These are phyloP conservation scores for Albizia julibrissin DNA, from an alignment of 306 rosid species.

Conservation along the genomic window DNA sequence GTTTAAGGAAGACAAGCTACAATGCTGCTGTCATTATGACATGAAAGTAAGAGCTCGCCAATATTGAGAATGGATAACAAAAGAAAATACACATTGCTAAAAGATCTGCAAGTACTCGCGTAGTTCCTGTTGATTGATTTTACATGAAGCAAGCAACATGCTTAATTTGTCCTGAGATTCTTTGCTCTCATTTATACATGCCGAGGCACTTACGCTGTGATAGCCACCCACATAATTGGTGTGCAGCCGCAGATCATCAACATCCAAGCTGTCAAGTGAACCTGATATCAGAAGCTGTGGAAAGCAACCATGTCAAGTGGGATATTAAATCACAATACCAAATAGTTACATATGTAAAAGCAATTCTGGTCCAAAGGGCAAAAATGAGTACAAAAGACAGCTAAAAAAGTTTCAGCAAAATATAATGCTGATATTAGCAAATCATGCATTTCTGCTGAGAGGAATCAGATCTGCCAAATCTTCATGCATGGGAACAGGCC, in stretches of 20 bases:
- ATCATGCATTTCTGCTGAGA: conserved; percentile 1
- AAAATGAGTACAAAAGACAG: background rate
- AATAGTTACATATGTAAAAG: background rate
- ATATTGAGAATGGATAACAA: conserved; percentile 24
- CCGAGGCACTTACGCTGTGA: conserved; percentile 60
- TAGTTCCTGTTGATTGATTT: background rate
- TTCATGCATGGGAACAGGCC: background rate
- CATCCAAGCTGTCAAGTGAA: conserved; percentile 95
- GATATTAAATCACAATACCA: conserved; percentile 20
- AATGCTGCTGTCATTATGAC: conserved; percentile 13
- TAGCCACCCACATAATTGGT: conserved; percentile 92
- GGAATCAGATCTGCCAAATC: background rate
- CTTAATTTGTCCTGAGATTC: background rate
- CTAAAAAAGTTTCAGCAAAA: conserved; percentile 15
- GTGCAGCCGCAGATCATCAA: conserved; percentile 80
- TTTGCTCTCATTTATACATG: background rate
- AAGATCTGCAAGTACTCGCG: background rate
- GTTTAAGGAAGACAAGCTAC: background rate
- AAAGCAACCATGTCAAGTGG: conserved; percentile 35
- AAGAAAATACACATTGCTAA: conserved; percentile 2
- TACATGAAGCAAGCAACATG: background rate
- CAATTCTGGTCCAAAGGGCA: background rate
- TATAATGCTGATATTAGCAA: conserved; percentile 1
- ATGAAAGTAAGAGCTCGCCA: conserved; percentile 11
- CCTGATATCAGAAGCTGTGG: conserved; percentile 96